These are phyloP conservation scores for Aureobasidium uvarum DNA, from an alignment of 2,329 filamentous ascomycete species.

Conservation along the genomic window DNA sequence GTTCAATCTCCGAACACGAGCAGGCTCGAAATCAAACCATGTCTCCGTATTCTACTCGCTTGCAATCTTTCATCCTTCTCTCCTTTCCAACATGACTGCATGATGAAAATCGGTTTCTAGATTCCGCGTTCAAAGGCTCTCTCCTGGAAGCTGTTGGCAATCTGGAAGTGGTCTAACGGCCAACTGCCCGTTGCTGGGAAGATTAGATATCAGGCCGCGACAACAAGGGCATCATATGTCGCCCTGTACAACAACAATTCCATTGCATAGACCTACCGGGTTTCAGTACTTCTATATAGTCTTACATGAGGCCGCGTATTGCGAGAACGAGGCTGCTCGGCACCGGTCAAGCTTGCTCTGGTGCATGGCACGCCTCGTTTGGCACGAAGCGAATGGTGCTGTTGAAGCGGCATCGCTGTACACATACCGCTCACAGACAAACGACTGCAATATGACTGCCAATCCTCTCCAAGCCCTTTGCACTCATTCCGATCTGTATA, in stretches of 20 bases:
- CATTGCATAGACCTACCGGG: background rate
- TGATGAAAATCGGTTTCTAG: slow-evolving; percentile 3
- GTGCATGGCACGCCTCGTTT: background rate
- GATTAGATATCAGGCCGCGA: slow-evolving; percentile 3
- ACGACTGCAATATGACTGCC: background rate
- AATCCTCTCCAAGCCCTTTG: slow-evolving; percentile 8
- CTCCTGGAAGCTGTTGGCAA: slow-evolving; percentile 24
- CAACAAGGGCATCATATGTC: slow-evolving; percentile 1
- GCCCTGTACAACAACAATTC: slow-evolving; percentile 13
- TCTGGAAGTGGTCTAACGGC: slow-evolving; percentile 3
- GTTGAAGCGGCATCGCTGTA: background rate
- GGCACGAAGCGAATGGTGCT: background rate
- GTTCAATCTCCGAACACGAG: slow-evolving; percentile 21
- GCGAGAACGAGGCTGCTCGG: background rate
- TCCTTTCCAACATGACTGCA: slow-evolving; percentile 18
- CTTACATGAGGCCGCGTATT: slow-evolving; percentile 4
- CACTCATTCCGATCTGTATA: slow-evolving; percentile 1
- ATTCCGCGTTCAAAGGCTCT: background rate
- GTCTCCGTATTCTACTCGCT: background rate
- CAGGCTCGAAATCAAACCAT: background rate
- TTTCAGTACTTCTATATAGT: slow-evolving; percentile 15
- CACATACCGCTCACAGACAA: background rate
- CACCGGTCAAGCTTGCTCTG: background rate
- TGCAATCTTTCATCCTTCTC: background rate
- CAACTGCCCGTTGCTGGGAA: slow-evolving; percentile 19